phyloP scores from a whole-genome alignment of 179 eudicot genomes.

The Beta lomatogona region DNA sequence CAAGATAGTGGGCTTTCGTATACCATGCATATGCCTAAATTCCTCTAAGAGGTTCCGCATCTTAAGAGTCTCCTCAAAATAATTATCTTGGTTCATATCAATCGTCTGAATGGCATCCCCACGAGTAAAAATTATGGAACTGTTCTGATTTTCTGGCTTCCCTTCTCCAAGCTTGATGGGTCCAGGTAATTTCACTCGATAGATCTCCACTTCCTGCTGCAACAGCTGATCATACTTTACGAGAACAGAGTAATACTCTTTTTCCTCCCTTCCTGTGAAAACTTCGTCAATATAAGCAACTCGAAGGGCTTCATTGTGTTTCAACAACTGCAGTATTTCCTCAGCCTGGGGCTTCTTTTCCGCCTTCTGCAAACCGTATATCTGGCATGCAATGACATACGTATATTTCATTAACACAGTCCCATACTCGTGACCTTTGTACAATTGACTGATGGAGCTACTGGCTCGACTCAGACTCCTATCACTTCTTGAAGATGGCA shows the following conservation, averaged over 20 bases:
- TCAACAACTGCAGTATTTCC: constrained; percentile 75
- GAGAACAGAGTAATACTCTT: constrained; percentile 77
- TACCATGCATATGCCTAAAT: constrained; percentile 62
- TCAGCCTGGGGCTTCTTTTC: constrained; percentile 85
- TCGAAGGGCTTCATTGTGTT: constrained; percentile 86
- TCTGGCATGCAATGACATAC: constrained; percentile 91
- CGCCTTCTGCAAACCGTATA: constrained; percentile 83
- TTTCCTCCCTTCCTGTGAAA: constrained; percentile 54
- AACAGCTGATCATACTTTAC: constrained; percentile 83
- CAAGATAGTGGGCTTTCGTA: constrained; percentile 86
- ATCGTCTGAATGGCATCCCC: constrained; percentile 96
- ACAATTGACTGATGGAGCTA: constrained; percentile 65
- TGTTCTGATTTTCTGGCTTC: constrained; percentile 96
- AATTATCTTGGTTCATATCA: constrained; percentile 95
- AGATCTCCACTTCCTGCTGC: constrained; percentile 81
- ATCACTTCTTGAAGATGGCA: constrained; percentile 40
- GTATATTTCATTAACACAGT: constrained; percentile 88
- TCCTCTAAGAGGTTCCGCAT: constrained; percentile 87
- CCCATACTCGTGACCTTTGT: constrained; percentile 88
- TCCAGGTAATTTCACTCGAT: constrained; percentile 85
- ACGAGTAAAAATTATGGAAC: constrained; percentile 87
- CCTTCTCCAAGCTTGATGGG: constrained; percentile 94
- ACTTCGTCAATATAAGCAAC: constrained; percentile 94
- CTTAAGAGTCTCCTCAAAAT: constrained; percentile 91
- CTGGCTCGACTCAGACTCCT: constrained; percentile 65